Conservation (phyloP, 139 green algal genomes). For the Nannochloris sp. region DNA sequence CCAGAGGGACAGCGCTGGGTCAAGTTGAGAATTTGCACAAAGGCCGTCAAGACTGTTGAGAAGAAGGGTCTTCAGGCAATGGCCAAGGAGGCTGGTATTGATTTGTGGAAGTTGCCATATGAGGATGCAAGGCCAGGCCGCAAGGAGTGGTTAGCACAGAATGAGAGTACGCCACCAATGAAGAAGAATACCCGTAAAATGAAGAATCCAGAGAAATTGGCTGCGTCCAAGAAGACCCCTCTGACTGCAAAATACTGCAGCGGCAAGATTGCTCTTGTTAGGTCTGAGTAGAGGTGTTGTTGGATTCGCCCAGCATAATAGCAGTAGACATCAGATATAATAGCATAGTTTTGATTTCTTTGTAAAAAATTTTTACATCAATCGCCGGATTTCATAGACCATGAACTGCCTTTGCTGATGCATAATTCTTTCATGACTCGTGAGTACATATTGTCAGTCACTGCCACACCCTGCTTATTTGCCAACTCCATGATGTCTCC, state of each 20-base stretch:
- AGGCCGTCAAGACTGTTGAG: slow-evolving; percentile 71
- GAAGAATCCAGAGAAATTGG: slow-evolving; percentile 85
- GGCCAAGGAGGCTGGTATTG: slow-evolving; percentile 79
- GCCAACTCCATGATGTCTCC: slow-evolving; percentile 35
- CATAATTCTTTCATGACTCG: slow-evolving; percentile 43
- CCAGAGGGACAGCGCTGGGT: slow-evolving; percentile 61
- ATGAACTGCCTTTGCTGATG: slow-evolving; percentile 24
- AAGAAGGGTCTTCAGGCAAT: slow-evolving; percentile 83
- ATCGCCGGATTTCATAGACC: slow-evolving; percentile 24
- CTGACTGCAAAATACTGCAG: slow-evolving; percentile 37
- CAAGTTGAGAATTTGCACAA: slow-evolving; percentile 63
- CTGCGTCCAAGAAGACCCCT: slow-evolving; percentile 54
- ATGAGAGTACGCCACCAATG: slow-evolving; percentile 23
- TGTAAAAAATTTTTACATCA: background rate
- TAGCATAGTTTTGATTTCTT: background rate
- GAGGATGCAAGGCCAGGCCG: slow-evolving; percentile 51
- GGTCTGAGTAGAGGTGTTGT: slow-evolving; percentile 2
- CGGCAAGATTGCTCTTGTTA: slow-evolving; percentile 30
- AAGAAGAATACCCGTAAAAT: slow-evolving; percentile 54
- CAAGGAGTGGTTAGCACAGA: slow-evolving; percentile 34
- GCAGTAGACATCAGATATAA: background rate
- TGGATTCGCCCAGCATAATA: no score
- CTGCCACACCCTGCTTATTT: slow-evolving; percentile 14
- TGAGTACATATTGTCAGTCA: slow-evolving; percentile 18
- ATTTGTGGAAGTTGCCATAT: slow-evolving; percentile 79